Conservation (phyloP, 768 basidiomycete genomes). For the Cystofilobasidium bisporidii region DNA sequence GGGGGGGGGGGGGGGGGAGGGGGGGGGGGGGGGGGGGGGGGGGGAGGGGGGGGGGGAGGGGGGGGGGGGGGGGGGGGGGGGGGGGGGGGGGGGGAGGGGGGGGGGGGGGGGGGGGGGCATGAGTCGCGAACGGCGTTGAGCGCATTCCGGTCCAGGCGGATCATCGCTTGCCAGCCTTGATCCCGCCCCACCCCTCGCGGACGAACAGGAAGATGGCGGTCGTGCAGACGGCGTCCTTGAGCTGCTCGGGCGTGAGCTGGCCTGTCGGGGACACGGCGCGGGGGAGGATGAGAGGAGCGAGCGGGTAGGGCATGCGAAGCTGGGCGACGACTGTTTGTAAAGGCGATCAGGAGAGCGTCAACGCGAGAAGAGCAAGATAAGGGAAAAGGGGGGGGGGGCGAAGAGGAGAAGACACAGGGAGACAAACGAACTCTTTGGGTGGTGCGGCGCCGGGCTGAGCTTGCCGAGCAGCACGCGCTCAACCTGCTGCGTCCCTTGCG, state of each 20-base stretch:
- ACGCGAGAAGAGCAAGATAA: no score
- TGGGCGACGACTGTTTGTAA: conserved; percentile 21
- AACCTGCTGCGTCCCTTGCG: neutral
- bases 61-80: no score
- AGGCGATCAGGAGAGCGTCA: neutral
- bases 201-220: conserved; percentile 21
- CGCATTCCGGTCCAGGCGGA: no score
- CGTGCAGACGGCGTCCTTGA: conserved; percentile 24
- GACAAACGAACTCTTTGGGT: conserved; percentile 20
- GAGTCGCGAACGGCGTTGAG: no score
- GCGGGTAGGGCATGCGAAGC: conserved; percentile 22
- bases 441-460: conserved; percentile 23
- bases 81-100: no score
- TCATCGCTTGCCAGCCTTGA: no score
- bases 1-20: no score
- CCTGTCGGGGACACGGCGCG: neutral
- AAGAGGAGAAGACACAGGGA: no score
- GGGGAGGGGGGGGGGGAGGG: no score
- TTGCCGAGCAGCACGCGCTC: conserved; percentile 12
- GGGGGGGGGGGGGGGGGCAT: no score
- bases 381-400: neutral
- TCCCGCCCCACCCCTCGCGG: conserved; percentile 23
- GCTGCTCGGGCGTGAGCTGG: conserved; percentile 8
- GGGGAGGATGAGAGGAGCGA: conserved; percentile 5
- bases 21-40: no score